These are phyloP conservation scores for Apophysomyces ossiformis DNA, from an alignment of 371 early-diverging fungal genomes.

Conservation along the genomic window DNA sequence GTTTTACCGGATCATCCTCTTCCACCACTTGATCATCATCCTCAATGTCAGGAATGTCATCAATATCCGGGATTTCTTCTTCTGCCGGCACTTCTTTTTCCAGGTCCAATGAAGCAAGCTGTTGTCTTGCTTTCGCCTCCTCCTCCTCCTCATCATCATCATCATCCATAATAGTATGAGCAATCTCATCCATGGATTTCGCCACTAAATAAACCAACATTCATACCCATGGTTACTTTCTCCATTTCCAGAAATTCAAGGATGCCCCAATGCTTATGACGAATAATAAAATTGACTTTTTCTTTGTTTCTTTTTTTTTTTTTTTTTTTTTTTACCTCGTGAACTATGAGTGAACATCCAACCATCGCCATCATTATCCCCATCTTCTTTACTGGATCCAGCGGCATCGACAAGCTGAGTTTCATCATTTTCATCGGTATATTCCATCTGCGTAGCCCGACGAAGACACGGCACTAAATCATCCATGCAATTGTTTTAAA, in stretches of 20 bases:
- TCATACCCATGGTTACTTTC: too few relatives aligned
- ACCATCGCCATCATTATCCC: slow-evolving; percentile 68
- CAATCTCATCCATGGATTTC: slow-evolving; percentile 72
- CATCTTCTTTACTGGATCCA: slow-evolving; percentile 34
- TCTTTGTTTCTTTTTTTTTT: neutral
- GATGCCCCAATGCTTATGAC: too few relatives aligned
- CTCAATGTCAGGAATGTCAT: slow-evolving; percentile 95
- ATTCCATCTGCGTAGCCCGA: slow-evolving; percentile 88
- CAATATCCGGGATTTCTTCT: slow-evolving; percentile 71
- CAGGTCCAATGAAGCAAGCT: slow-evolving; percentile 32
- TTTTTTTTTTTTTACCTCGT: slow-evolving; percentile 24
- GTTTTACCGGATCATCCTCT: slow-evolving; percentile 70
- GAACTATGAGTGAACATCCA: slow-evolving; percentile 88
- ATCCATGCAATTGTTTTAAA: neutral
- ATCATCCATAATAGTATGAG: slow-evolving; percentile 64
- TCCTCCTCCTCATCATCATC: slow-evolving; percentile 59
- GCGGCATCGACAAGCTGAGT: slow-evolving; percentile 19
- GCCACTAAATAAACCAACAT: slow-evolving; percentile 15
- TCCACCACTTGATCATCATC: slow-evolving; percentile 74
- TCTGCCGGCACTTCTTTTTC: slow-evolving; percentile 33
- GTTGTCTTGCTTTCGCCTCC: slow-evolving; percentile 34
- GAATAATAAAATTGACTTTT: neutral
- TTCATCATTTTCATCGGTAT: slow-evolving; percentile 68
- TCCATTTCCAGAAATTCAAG: too few relatives aligned
- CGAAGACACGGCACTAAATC: slow-evolving; percentile 84